These are phyloP conservation scores for Senna siamea DNA, from an alignment of 306 rosid genomes.

Conservation along the genomic window DNA sequence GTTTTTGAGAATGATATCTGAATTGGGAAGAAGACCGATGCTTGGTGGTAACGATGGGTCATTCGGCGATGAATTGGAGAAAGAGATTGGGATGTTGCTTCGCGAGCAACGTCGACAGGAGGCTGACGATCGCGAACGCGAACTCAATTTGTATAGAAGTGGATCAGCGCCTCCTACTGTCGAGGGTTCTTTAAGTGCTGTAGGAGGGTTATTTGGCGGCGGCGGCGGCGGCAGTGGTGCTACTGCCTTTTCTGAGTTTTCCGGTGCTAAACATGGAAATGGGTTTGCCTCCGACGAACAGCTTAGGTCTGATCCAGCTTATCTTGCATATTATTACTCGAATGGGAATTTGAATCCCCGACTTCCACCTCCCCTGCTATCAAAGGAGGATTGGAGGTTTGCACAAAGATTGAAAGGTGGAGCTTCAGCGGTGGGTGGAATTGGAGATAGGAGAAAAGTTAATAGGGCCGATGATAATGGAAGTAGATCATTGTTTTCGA, in stretches of 20 bases:
- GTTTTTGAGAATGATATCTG: constrained; percentile 69
- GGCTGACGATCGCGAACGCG: constrained; percentile 71
- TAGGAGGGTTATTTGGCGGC: constrained; percentile 72
- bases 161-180: constrained; percentile 96
- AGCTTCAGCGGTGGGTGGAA: constrained; percentile 71
- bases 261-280: constrained; percentile 59
- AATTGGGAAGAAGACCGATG: constrained; percentile 79
- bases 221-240: not conserved
- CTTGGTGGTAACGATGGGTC: constrained; percentile 79
- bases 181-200: constrained; percentile 83
- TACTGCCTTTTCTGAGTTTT: constrained; percentile 49
- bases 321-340: constrained; percentile 70
- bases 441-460: constrained; percentile 81
- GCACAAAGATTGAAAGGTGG: constrained; percentile 78
- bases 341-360: constrained; percentile 88
- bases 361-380: constrained; percentile 84
- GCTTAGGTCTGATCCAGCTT: constrained; percentile 94
- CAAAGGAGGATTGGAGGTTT: constrained; percentile 92
- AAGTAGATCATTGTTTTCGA: constrained; percentile 61
- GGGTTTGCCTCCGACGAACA: constrained; percentile 81
- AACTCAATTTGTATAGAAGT: constrained; percentile 77
- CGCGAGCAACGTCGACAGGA: constrained; percentile 81
- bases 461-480: constrained; percentile 60
- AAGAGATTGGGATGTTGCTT: constrained; percentile 83
- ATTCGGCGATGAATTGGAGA: constrained; percentile 86